Percentiles rank a stretch among this genome's conserved stretches.
phyloP scores from a whole-genome alignment of 176 grass and related monocot species.

The Areca catechu region DNA sequence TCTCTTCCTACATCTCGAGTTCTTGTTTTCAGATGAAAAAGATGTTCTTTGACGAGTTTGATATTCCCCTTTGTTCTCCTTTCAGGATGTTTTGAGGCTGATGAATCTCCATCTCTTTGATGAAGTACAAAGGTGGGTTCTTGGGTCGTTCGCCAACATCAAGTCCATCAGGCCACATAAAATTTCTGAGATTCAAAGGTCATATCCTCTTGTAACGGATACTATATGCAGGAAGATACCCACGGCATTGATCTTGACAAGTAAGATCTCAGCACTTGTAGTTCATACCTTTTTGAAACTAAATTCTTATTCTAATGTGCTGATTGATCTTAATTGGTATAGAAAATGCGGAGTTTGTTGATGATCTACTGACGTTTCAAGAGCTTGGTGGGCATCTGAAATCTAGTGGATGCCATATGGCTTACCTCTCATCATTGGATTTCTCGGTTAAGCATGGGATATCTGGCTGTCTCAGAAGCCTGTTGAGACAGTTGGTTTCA shows the following conservation, averaged over 20 bases:
- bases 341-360: slow-evolving; percentile 87
- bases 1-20: not conserved
- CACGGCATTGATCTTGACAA: slow-evolving; percentile 54
- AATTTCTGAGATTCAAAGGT: slow-evolving; percentile 40
- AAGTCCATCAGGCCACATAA: slow-evolving; percentile 13
- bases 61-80: not conserved
- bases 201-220: slow-evolving; percentile 56
- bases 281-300: not conserved
- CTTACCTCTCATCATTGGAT: slow-evolving; percentile 49
- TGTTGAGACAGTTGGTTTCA: slow-evolving; percentile 59
- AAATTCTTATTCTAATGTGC: not conserved
- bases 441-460: slow-evolving; percentile 56
- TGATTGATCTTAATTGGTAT: slow-evolving; percentile 28
- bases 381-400: slow-evolving; percentile 54
- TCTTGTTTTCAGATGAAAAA: not conserved
- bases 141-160: slow-evolving; percentile 42
- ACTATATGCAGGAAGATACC: slow-evolving; percentile 65
- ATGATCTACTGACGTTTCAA: slow-evolving; percentile 63
- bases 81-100: slow-evolving; percentile 56
- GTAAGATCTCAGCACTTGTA: slow-evolving; percentile 17
- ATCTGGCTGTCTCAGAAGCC: slow-evolving; percentile 55
- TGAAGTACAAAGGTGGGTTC: slow-evolving; percentile 65
- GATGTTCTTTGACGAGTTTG: no score
- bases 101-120: slow-evolving; percentile 75
- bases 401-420: slow-evolving; percentile 52